These are phyloP conservation scores for Canavalia ensiformis DNA, from an alignment of 306 rosid genomes.

Conservation along the genomic window DNA sequence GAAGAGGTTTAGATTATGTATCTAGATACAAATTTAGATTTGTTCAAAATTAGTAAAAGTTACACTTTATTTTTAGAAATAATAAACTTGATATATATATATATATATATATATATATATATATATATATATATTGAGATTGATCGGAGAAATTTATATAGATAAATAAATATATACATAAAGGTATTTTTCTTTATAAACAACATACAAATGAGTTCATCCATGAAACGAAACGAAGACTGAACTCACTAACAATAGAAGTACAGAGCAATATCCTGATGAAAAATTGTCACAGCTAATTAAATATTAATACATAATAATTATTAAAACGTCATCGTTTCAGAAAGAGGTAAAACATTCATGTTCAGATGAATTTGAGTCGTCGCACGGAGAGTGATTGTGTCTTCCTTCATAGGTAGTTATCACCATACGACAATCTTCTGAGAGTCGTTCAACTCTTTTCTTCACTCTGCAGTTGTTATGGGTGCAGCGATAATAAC, in stretches of 20 bases:
- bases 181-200: not conserved
- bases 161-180: conserved; percentile 2
- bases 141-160: not conserved
- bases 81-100: not conserved
- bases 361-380: conserved; percentile 88
- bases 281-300: conserved; percentile 39
- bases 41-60: too few species aligned
- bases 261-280: conserved; percentile 18
- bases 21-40: too few species aligned
- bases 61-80: too few species aligned
- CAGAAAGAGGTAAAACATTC: conserved; percentile 86
- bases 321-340: conserved; percentile 24
- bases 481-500: conserved; percentile 95
- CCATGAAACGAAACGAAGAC: conserved; percentile 1
- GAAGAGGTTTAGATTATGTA: too few species aligned
- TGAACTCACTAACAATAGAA: conserved; percentile 21
- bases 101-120: not conserved
- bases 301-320: conserved; percentile 18
- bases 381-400: conserved; percentile 94
- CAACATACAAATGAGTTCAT: conserved; percentile 22
- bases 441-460: conserved; percentile 93
- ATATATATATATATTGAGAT: not conserved
- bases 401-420: conserved; percentile 99
- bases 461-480: conserved; percentile 95
- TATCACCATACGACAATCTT: conserved; percentile 98